A percentile compares a stretch with the other conserved stretches of the same genome.
Conservation (phyloP, 1,284 basidiomycete genomes). For the Puccinia triticina region DNA sequence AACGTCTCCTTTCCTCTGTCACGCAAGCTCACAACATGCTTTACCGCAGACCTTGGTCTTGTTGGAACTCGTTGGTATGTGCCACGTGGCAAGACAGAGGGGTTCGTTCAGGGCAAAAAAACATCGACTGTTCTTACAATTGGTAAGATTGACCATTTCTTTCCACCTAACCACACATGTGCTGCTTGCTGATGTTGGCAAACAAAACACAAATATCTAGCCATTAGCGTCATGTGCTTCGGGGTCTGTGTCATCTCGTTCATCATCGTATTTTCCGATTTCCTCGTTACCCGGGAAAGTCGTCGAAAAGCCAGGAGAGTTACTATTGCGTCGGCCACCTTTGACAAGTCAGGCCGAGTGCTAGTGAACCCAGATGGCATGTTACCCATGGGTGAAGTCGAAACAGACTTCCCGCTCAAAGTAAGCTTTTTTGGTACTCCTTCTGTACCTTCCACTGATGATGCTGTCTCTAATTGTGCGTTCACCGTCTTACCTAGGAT, state of each 20-base stretch:
- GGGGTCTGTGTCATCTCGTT: conserved; percentile 62
- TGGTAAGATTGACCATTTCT: background rate
- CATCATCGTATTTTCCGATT: conserved; percentile 61
- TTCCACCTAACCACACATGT: background rate
- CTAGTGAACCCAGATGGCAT: conserved; percentile 64
- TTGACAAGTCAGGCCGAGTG: conserved; percentile 63
- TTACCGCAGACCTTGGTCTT: conserved; percentile 30
- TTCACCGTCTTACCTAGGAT: conserved; percentile 56
- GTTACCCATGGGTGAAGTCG: conserved; percentile 64
- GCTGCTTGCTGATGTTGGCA: background rate
- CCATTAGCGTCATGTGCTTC: conserved; percentile 64
- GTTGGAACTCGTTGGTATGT: conserved; percentile 43
- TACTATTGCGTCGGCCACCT: conserved; percentile 63
- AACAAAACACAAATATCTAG: conserved; percentile 51
- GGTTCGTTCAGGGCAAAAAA: conserved; percentile 26
- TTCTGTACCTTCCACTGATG: background rate
- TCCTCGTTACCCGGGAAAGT: conserved; percentile 60
- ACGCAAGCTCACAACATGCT: background rate
- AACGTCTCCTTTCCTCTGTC: too few relatives aligned
- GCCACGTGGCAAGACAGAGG: background rate
- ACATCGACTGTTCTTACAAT: conserved; percentile 29
- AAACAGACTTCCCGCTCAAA: conserved; percentile 61
- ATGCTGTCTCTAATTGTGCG: background rate
- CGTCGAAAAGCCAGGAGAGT: conserved; percentile 63
- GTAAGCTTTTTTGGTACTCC: background rate